Evolutionary conservation across 2,329 filamentous ascomycete species (phyloP).

Genomic region (Penicillium sp.): DNA sequence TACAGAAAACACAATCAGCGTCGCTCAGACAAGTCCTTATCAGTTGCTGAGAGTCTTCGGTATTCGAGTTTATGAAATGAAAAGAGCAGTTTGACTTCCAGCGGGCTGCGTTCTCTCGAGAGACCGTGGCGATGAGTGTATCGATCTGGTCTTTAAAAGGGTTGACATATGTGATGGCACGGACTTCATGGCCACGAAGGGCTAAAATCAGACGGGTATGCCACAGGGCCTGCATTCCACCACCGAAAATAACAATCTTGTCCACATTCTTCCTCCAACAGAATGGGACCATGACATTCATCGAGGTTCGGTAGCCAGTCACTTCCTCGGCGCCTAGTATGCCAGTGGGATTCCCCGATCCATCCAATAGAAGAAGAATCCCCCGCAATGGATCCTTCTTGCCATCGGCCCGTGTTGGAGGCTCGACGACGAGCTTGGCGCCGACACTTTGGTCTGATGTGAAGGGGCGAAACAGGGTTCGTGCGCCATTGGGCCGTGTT

Average conservation of each 20-base stretch:
- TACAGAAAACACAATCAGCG: conserved; percentile 10
- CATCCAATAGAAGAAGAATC: conserved; percentile 5
- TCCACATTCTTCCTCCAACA: conserved; percentile 14
- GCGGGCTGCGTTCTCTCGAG: not conserved
- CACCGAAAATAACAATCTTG: conserved; percentile 40
- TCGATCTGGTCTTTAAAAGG: not conserved
- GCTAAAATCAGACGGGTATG: conserved; percentile 48
- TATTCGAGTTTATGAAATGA: not conserved
- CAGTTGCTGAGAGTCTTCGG: not conserved
- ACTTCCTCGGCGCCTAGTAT: conserved; percentile 68
- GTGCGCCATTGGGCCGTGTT: conserved; percentile 15
- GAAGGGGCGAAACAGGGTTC: conserved; percentile 16
- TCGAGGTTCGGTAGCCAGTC: conserved; percentile 72
- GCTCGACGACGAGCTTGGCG: conserved; percentile 15
- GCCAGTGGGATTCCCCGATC: conserved; percentile 42
- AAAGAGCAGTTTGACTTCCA: conserved; percentile 5
- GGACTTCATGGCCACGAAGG: conserved; percentile 18
- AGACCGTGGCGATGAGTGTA: conserved; percentile 3
- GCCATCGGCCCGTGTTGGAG: conserved; percentile 47
- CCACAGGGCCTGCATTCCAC: conserved; percentile 42
- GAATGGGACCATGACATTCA: conserved; percentile 59
- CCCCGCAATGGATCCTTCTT: conserved; percentile 38
- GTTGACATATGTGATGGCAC: conserved; percentile 6
- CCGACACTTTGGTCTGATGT: conserved; percentile 14
- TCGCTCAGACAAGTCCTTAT: not conserved